Evolutionary conservation across 2,329 filamentous ascomycete species (phyloP).

Genomic region (Alternaria triticimaculans): DNA sequence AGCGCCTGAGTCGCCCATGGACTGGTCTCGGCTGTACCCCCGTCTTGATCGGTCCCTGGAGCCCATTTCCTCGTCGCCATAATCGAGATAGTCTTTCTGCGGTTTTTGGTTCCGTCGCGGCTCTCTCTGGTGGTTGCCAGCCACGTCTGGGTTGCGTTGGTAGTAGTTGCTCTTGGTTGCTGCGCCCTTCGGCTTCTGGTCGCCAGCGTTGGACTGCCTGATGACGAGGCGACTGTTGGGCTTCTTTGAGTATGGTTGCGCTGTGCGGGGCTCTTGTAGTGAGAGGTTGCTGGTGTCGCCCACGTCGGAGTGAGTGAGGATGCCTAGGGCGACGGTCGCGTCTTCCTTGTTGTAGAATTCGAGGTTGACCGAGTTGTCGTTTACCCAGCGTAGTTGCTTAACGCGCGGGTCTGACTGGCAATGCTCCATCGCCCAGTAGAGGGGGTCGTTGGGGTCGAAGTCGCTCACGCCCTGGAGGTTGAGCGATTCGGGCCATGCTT

Average conservation of each 20-base stretch:
- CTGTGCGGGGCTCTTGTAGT: slow-evolving; percentile 69
- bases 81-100: slow-evolving; percentile 36
- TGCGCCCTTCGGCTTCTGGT: slow-evolving; percentile 82
- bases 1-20: slow-evolving; percentile 72
- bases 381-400: slow-evolving; percentile 82
- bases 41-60: slow-evolving; percentile 27
- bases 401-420: slow-evolving; percentile 64
- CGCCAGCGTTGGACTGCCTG: slow-evolving; percentile 74
- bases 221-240: slow-evolving; percentile 74
- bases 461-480: slow-evolving; percentile 84
- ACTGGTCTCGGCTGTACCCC: slow-evolving; percentile 67
- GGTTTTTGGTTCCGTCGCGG: slow-evolving; percentile 60
- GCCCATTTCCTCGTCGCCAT: slow-evolving; percentile 35
- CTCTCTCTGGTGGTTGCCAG: slow-evolving; percentile 65
- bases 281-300: slow-evolving; percentile 51
- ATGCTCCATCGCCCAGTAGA: slow-evolving; percentile 74
- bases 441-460: slow-evolving; percentile 80
- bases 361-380: slow-evolving; percentile 89
- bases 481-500: slow-evolving; percentile 67
- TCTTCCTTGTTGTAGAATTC: slow-evolving; percentile 68
- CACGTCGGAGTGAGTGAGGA: slow-evolving; percentile 60
- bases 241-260: slow-evolving; percentile 69
- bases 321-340: slow-evolving; percentile 61
- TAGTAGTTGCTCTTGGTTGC: slow-evolving; percentile 88
- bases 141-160: slow-evolving; percentile 84